Conservation (phyloP, 2,329 filamentous ascomycete species). For the Bisporella sp. region DNA sequence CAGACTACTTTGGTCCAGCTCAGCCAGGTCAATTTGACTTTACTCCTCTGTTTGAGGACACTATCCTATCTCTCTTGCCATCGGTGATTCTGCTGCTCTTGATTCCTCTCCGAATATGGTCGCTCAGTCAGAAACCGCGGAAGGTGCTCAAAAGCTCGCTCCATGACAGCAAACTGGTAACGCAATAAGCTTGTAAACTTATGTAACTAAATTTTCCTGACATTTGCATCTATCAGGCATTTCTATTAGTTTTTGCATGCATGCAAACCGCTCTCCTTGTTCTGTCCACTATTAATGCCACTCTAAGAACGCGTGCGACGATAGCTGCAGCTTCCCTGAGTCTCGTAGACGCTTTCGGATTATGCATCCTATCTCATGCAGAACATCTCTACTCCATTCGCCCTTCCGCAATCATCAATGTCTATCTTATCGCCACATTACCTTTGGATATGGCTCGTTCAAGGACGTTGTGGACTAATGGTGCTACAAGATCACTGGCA, state of each 20-base stretch:
- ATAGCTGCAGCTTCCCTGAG: slow-evolving; percentile 13
- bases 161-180: slow-evolving; percentile 17
- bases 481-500: slow-evolving; percentile 23
- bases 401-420: slow-evolving; percentile 19
- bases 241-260: slow-evolving; percentile 18
- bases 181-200: neutral
- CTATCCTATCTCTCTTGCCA: slow-evolving; percentile 16
- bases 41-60: slow-evolving; percentile 19
- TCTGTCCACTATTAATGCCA: slow-evolving; percentile 5
- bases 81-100: slow-evolving; percentile 13
- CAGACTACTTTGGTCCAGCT: slow-evolving; percentile 12
- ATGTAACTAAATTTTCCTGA: neutral
- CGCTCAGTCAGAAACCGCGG: slow-evolving; percentile 11
- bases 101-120: slow-evolving; percentile 12
- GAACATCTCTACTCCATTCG: slow-evolving; percentile 20
- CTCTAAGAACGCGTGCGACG: slow-evolving; percentile 10
- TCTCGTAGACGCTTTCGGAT: slow-evolving; percentile 12
- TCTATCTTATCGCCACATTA: slow-evolving; percentile 20
- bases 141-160: slow-evolving; percentile 16
- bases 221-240: slow-evolving; percentile 19
- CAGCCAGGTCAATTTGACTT: slow-evolving; percentile 19
- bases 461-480: slow-evolving; percentile 19
- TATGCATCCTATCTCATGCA: slow-evolving; percentile 17
- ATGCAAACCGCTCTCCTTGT: slow-evolving; percentile 14
- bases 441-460: slow-evolving; percentile 19